Percentiles rank a stretch among this genome's conserved stretches.
Evolutionary conservation across 176 grass and related monocot genomes (phyloP).

Genomic region (Raddia guianensis): DNA sequence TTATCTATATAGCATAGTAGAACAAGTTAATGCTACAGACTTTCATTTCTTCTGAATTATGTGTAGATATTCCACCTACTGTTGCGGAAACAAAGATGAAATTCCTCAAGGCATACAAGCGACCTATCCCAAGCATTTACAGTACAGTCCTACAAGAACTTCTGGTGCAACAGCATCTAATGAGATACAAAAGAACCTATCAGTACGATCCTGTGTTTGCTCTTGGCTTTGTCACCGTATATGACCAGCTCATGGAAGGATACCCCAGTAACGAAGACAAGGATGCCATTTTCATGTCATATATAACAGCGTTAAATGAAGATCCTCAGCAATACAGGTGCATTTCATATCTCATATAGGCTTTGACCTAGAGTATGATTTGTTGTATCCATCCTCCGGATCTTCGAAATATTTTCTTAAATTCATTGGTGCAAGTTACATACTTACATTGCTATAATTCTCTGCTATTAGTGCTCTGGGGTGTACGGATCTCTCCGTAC

Average conservation of each 20-base stretch:
- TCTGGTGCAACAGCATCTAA: slow-evolving; percentile 92
- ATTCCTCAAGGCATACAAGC: slow-evolving; percentile 91
- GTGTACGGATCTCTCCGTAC: no score
- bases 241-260: slow-evolving; percentile 96
- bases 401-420: slow-evolving; percentile 11
- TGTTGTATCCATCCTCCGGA: background rate
- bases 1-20: background rate
- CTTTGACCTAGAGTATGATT: background rate
- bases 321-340: slow-evolving; percentile 81
- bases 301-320: slow-evolving; percentile 88
- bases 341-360: slow-evolving; percentile 22
- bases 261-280: slow-evolving; percentile 77
- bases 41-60: slow-evolving; percentile 41
- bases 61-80: slow-evolving; percentile 77
- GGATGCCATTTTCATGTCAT: slow-evolving; percentile 80
- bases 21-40: slow-evolving; percentile 1
- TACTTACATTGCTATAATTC: background rate
- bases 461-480: slow-evolving; percentile 6
- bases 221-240: slow-evolving; percentile 92
- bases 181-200: slow-evolving; percentile 97
- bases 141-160: slow-evolving; percentile 87
- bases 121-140: slow-evolving; percentile 97
- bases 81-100: slow-evolving; percentile 83
- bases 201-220: slow-evolving; percentile 94
- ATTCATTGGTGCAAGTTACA: background rate